Evolutionary conservation across 805 yeast genomes (phyloP), one percentile per base, ranked within the genome.

Genomic region (Zygotorulaspora sp.): DNA sequence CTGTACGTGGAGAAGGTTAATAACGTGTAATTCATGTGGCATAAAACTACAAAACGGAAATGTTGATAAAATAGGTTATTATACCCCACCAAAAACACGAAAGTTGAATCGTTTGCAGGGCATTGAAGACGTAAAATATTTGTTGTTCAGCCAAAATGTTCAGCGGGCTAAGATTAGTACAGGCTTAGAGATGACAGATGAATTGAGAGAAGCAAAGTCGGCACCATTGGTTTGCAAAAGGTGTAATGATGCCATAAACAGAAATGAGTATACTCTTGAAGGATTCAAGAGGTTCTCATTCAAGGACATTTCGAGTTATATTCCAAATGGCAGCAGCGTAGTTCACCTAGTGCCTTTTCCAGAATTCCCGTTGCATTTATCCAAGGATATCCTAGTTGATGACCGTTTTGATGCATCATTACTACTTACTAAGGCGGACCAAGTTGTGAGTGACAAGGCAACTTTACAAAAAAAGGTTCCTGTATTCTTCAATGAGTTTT

Each of bases 311-410:
- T 35, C 66, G 39, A 46, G 49, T 4, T 33, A 39, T 3, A 47
- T 66, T 15, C 86, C 79, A 2, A 51, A 49, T 3, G 48, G 58
- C 21, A 71, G 75, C 3, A 68, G 68, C 6, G 48, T 82, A 1
- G 70, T 80, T 2, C 79, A 82, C 52, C 76, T 83, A 1, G 65
- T 81, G 7, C 79, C 83, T 23, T 77, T 83, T 1, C 57, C 71
- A 10, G 95, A 85, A 47, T 84, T 85, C 53, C 96, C 96, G 1
- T 62, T 81, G 27, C 70, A 80, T 5, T 50, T 80, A 2, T 63
- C 71, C 40, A 34, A 32, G n/a, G 20, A 36, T 5, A 15, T 56
- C 4, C 33, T 59, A n/a, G 27, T 46, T 11, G 40, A 38, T 19
- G 34, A 39, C 16, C 27, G 42, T 8, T 38, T 36, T 29, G 43